Evolutionary conservation across 495 filamentous ascomycete species (phyloP).

Genomic region (Penicillium goetzii): DNA sequence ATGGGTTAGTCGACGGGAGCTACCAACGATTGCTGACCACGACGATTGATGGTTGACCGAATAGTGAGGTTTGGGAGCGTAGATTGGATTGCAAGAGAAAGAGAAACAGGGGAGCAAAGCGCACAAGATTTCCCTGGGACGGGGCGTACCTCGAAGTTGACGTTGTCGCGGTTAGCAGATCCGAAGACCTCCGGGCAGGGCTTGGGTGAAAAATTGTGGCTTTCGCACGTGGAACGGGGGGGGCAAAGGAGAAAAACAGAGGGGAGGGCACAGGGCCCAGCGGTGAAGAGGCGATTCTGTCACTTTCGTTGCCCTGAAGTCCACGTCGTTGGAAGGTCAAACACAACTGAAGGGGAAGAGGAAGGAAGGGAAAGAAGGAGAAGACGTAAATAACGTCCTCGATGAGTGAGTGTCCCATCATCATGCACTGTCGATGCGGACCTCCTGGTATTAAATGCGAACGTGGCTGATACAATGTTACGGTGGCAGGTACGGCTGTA

Average conservation of each 20-base stretch:
- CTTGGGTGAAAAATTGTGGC: conserved; percentile 22
- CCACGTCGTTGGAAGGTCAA: not conserved
- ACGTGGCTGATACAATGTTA: conserved; percentile 6
- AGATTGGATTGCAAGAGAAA: not conserved
- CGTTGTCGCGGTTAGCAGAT: conserved; percentile 22
- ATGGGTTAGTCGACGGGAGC: not conserved
- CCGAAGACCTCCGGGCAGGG: conserved; percentile 34
- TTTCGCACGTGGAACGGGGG: conserved; percentile 35
- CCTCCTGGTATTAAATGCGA: conserved; percentile 30
- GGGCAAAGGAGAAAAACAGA: conserved; percentile 13
- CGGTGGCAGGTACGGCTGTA: not conserved
- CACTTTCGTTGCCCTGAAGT: not conserved
- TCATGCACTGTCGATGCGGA: conserved; percentile 14
- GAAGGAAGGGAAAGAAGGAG: conserved; percentile 12
- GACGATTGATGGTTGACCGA: conserved; percentile 4
- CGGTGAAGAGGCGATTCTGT: conserved; percentile 11
- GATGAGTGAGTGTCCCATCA: conserved; percentile 17
- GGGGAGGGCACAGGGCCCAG: conserved; percentile 18
- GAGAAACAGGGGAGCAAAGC: conserved; percentile 2
- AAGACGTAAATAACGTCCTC: conserved; percentile 7
- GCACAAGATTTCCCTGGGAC: conserved; percentile 17
- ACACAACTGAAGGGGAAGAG: not conserved
- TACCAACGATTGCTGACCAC: not conserved
- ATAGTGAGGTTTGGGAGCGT: not conserved
- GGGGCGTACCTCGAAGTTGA: conserved; percentile 26